Conservation (phyloP, 2,329 filamentous ascomycete species). For the Setomelanomma holmii region DNA sequence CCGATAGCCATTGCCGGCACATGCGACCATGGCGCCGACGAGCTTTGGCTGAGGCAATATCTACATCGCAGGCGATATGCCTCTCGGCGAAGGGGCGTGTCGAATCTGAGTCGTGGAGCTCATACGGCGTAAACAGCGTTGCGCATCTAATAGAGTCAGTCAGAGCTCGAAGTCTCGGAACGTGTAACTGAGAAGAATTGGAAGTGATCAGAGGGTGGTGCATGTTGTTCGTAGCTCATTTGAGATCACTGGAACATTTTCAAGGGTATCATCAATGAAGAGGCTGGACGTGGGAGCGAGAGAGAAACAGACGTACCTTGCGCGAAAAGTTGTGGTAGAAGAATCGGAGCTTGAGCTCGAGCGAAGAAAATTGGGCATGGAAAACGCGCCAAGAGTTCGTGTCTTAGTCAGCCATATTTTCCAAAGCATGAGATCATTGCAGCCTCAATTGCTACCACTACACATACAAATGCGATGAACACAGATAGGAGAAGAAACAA, state of each 20-base stretch:
- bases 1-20: too few species aligned
- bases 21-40: too few species aligned
- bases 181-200: constrained; percentile 13
- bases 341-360: constrained; percentile 21
- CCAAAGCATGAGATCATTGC: constrained; percentile 12
- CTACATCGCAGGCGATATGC: too few species aligned
- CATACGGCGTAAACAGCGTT: too few species aligned
- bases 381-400: constrained; percentile 39
- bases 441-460: constrained; percentile 4
- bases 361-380: constrained; percentile 32
- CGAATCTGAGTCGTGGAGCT: too few species aligned
- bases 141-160: too few species aligned
- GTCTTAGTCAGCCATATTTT: constrained; percentile 35
- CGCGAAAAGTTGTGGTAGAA: constrained; percentile 28
- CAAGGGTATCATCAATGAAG: constrained; percentile 61
- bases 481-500: constrained; percentile 86
- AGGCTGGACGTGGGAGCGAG: constrained; percentile 6
- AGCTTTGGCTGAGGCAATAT: too few species aligned
- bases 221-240: constrained; percentile 68
- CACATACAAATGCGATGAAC: constrained; percentile 32
- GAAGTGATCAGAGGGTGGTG: constrained; percentile 63
- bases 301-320: constrained; percentile 32
- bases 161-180: constrained; percentile 7
- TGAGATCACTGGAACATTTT: constrained; percentile 62
- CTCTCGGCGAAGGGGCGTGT: too few species aligned